These are phyloP conservation scores for Rickenella mellea DNA, from an alignment of 768 basidiomycete species.

Conservation along the genomic window DNA sequence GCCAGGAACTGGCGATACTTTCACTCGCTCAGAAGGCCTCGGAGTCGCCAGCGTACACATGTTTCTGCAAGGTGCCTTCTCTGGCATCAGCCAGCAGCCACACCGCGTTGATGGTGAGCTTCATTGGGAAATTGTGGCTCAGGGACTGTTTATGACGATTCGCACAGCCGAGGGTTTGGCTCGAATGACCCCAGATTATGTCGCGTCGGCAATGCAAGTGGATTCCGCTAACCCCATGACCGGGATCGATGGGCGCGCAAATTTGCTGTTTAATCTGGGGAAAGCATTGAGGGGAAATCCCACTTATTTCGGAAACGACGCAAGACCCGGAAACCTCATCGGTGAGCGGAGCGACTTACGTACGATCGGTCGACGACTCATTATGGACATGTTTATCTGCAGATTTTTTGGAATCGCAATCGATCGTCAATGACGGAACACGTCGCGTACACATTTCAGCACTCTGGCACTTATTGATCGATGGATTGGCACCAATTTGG, in stretches of 20 bases:
- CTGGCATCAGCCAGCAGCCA: slow-evolving; percentile 48
- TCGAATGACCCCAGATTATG: slow-evolving; percentile 46
- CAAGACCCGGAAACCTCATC: slow-evolving; percentile 74
- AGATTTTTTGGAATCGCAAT: slow-evolving; percentile 65
- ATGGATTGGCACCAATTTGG: slow-evolving; percentile 84
- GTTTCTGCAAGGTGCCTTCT: slow-evolving; percentile 81
- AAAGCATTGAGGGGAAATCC: slow-evolving; percentile 58
- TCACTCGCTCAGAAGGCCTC: slow-evolving; percentile 69
- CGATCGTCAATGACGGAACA: slow-evolving; percentile 28
- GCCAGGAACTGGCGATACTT: slow-evolving; percentile 38
- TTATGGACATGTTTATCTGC: slow-evolving; percentile 1
- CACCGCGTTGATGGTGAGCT: slow-evolving; percentile 69
- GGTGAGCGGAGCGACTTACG: slow-evolving; percentile 37
- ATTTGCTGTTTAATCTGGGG: slow-evolving; percentile 64
- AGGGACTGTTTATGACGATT: background rate
- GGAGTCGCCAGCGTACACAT: slow-evolving; percentile 87
- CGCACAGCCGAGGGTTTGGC: slow-evolving; percentile 59
- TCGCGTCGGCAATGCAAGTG: slow-evolving; percentile 74
- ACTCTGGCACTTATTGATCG: slow-evolving; percentile 77
- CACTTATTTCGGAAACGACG: slow-evolving; percentile 62
- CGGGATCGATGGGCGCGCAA: slow-evolving; percentile 79
- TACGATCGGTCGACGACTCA: slow-evolving; percentile 1
- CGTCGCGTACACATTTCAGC: slow-evolving; percentile 58
- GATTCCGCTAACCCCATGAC: slow-evolving; percentile 73
- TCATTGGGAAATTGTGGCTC: background rate